Conservation (phyloP, 345 rosid genomes). For the Syzygium oleosum region DNA sequence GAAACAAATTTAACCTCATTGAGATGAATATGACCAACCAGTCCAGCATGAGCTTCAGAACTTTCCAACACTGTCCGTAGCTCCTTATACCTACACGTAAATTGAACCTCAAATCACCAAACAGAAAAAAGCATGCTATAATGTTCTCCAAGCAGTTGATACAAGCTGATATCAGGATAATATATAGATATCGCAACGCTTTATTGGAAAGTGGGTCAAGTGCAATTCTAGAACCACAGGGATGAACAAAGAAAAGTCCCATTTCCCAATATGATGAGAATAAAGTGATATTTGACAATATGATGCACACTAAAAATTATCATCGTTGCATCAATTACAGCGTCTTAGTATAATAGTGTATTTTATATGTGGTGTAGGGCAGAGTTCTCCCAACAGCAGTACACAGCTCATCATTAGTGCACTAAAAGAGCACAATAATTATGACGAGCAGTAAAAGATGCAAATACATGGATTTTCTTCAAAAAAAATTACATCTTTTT, state of each 20-base stretch:
- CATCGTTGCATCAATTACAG: neutral
- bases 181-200: neutral
- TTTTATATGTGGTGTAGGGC: neutral
- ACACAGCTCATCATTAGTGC: neutral
- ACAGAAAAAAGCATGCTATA: neutral
- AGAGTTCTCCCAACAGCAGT: neutral
- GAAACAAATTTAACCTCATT: conserved; percentile 35
- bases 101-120: neutral
- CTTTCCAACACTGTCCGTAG: conserved; percentile 28
- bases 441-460: neutral
- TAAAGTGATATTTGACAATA: neutral
- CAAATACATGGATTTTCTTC: neutral
- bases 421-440: neutral
- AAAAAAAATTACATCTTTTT: neutral
- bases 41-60: conserved; percentile 41
- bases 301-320: neutral
- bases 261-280: neutral
- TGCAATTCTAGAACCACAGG: neutral
- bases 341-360: neutral
- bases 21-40: conserved; percentile 78
- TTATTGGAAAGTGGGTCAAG: neutral
- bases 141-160: neutral
- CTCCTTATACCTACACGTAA: conserved; percentile 46
- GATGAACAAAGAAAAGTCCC: neutral
- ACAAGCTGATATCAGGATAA: neutral